phyloP scores from a whole-genome alignment of 129 eudicot species.

The Arctium minus region DNA sequence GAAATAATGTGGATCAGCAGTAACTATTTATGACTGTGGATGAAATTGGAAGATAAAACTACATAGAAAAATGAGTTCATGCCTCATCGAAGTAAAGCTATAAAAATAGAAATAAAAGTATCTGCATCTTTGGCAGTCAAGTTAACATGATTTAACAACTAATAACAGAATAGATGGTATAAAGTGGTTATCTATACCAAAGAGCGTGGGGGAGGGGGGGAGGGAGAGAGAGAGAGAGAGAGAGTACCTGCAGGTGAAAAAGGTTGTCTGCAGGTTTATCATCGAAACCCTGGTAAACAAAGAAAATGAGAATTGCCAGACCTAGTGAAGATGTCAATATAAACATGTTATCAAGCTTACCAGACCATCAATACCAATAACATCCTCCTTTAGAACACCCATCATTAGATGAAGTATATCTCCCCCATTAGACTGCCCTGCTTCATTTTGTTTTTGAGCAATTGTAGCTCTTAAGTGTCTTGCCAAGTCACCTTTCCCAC shows the following conservation, averaged over 20 bases:
- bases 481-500: slow-evolving; percentile 73
- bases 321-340: slow-evolving; percentile 15
- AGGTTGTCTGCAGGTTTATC: slow-evolving; percentile 92
- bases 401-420: slow-evolving; percentile 82
- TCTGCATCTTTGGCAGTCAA: too few species aligned
- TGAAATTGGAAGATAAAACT: neutral
- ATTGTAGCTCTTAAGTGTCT: slow-evolving; percentile 81
- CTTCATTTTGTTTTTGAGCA: slow-evolving; percentile 80
- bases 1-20: neutral
- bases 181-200: too few species aligned
- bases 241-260: slow-evolving; percentile 72
- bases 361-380: slow-evolving; percentile 74
- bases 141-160: too few species aligned
- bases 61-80: neutral
- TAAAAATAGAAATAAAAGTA: neutral
- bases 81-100: neutral
- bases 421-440: slow-evolving; percentile 66
- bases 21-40: neutral
- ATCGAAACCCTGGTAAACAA: slow-evolving; percentile 70
- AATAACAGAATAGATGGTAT: too few species aligned
- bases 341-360: slow-evolving; percentile 37
- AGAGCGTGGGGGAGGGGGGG: neutral
- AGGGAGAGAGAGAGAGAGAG: neutral
- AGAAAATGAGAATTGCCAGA: neutral
- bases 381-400: slow-evolving; percentile 86